Conservation (phyloP, 352 stramenopile genomes). For the Elongisporangium undulatum region DNA sequence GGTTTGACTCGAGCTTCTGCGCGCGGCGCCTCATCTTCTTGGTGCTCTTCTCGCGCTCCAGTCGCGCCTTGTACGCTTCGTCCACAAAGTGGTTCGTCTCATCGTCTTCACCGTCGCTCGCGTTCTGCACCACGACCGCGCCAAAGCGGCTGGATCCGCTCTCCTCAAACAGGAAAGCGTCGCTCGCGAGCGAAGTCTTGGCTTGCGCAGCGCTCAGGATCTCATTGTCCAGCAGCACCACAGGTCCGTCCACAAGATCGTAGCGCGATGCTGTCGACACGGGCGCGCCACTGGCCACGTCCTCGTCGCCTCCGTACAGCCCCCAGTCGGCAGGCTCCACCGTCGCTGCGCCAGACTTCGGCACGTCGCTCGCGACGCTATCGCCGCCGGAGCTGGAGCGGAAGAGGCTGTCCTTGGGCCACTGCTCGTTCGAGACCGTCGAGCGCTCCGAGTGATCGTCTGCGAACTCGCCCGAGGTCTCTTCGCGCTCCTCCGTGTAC, state of each 20-base stretch:
- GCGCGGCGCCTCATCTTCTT: constrained; percentile 43
- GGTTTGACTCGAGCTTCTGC: constrained; percentile 72
- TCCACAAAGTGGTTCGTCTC: constrained; percentile 49
- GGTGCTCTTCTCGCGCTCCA: constrained; percentile 47
- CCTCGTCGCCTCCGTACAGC: constrained; percentile 31
- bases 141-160: constrained; percentile 41
- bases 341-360: constrained; percentile 16
- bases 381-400: constrained; percentile 29
- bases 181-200: constrained; percentile 30
- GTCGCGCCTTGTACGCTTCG: constrained; percentile 29
- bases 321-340: constrained; percentile 53
- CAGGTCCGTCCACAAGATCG: constrained; percentile 34
- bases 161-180: constrained; percentile 65
- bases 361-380: constrained; percentile 11
- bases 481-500: constrained; percentile 3
- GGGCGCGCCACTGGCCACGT: constrained; percentile 6
- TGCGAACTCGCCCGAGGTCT: neutral
- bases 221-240: constrained; percentile 53
- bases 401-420: constrained; percentile 27
- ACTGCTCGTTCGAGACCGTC: constrained; percentile 3
- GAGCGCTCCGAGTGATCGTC: neutral
- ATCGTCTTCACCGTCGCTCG: constrained; percentile 12
- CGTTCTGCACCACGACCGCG: constrained; percentile 33
- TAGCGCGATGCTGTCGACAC: constrained; percentile 23
- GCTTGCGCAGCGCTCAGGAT: constrained; percentile 26